Percentiles rank a stretch among this genome's conserved stretches.
Evolutionary conservation across 2,329 filamentous ascomycete species (phyloP).

Genomic region (Diplodia intermedia): DNA sequence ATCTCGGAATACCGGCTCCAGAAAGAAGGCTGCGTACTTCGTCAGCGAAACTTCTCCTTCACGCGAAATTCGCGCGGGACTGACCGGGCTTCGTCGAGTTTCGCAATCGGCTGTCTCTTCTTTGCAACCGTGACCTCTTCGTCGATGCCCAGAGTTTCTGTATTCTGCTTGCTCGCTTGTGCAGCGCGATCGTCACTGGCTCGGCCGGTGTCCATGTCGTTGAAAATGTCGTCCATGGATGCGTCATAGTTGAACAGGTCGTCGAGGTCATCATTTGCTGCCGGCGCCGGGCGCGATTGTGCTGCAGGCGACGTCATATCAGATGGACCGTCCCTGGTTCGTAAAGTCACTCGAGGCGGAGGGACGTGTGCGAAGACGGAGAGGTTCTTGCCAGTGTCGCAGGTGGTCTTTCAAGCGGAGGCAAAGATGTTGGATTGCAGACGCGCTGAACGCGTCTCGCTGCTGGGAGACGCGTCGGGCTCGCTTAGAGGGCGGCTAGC

Average conservation of each 20-base stretch:
- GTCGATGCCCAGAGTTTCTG: constrained; percentile 73
- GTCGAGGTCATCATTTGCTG: constrained; percentile 59
- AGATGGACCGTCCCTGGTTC: constrained; percentile 40
- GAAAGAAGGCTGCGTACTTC: constrained; percentile 72
- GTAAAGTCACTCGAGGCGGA: background rate
- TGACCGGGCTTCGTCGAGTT: constrained; percentile 82
- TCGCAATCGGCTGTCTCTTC: constrained; percentile 77
- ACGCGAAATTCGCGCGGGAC: constrained; percentile 12
- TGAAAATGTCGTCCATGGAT: constrained; percentile 59
- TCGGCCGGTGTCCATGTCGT: constrained; percentile 42
- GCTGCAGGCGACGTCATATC: constrained; percentile 32
- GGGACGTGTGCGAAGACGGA: background rate
- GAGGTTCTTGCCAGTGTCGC: background rate
- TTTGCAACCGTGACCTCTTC: constrained; percentile 84
- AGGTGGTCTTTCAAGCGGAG: background rate
- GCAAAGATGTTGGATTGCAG: constrained; percentile 32
- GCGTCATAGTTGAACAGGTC: constrained; percentile 80
- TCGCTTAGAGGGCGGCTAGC: constrained; percentile 30
- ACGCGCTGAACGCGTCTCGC: constrained; percentile 14
- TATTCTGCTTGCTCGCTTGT: constrained; percentile 23
- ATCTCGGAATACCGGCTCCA: constrained; percentile 79
- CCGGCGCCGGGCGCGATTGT: constrained; percentile 38
- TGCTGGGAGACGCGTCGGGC: constrained; percentile 35
- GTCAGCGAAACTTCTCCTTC: constrained; percentile 7
- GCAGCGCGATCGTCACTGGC: constrained; percentile 34